A percentile compares a stretch with the other conserved stretches of the same genome.
phyloP scores from a whole-genome alignment of 2,329 filamentous ascomycete species.

The Stachybotrys elegans region DNA sequence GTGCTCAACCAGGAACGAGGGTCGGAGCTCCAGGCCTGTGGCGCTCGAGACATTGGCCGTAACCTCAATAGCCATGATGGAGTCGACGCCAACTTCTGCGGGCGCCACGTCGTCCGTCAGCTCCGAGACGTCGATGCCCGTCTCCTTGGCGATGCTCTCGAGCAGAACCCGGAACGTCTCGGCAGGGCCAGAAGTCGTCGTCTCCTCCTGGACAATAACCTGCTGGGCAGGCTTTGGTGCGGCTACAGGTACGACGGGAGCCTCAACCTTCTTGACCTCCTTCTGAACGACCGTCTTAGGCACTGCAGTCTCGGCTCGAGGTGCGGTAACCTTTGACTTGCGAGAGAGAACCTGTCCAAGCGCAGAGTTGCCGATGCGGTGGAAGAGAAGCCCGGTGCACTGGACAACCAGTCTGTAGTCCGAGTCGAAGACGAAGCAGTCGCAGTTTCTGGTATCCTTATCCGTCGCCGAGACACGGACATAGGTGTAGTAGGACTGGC shows the following conservation, averaged over 20 bases:
- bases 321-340: not conserved
- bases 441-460: not conserved
- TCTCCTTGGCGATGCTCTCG: not conserved
- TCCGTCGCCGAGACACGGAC: not conserved
- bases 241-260: too few species aligned
- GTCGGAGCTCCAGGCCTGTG: not conserved
- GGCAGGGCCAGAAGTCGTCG: not conserved
- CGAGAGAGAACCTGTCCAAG: not conserved
- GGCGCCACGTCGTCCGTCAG: not conserved
- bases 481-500: not conserved
- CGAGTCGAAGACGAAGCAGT: not conserved
- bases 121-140: not conserved
- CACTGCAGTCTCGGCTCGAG: not conserved
- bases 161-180: not conserved
- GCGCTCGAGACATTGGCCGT: not conserved
- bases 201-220: not conserved
- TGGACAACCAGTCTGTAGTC: not conserved
- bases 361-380: not conserved
- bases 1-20: not conserved
- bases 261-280: not conserved
- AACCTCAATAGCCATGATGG: not conserved
- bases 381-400: not conserved
- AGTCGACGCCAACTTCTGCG: not conserved
- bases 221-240: not conserved
- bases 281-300: too few species aligned